These are phyloP conservation scores for Metschnikowia peoriensis DNA, from an alignment of 805 yeast species.

Conservation along the genomic window DNA sequence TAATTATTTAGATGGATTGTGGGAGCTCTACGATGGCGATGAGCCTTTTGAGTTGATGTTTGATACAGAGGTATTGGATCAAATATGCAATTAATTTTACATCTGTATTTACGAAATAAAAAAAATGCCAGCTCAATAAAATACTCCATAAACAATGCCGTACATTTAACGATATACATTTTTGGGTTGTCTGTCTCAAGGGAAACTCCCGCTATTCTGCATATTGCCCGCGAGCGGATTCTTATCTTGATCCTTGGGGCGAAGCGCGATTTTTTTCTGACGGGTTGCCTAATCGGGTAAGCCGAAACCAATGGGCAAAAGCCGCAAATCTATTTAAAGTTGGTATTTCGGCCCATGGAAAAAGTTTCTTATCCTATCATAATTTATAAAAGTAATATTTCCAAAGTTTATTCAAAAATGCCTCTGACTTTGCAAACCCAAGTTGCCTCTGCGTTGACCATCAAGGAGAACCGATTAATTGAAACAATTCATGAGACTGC, in stretches of 20 bases:
- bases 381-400: no score
- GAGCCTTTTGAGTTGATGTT: constrained; percentile 17
- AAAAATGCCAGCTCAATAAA: no score
- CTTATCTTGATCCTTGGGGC: background rate
- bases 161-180: background rate
- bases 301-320: background rate
- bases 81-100: constrained; percentile 8
- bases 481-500: constrained; percentile 64
- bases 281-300: constrained; percentile 6
- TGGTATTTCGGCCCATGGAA: background rate
- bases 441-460: constrained; percentile 4
- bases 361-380: no score
- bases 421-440: constrained; percentile 8
- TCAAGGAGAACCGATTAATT: constrained; percentile 36
- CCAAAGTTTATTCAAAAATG: background rate
- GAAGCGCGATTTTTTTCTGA: background rate
- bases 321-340: background rate
- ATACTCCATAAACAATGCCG: no score
- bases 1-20: constrained; percentile 13
- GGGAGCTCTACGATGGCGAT: constrained; percentile 14
- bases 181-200: background rate
- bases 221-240: background rate
- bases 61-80: constrained; percentile 15
- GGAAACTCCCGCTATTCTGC: background rate
- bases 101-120: background rate